A percentile compares a stretch with the other conserved stretches of the same genome.
phyloP scores from a whole-genome alignment of 2,329 filamentous ascomycete genomes.

The Botryotinia convoluta region DNA sequence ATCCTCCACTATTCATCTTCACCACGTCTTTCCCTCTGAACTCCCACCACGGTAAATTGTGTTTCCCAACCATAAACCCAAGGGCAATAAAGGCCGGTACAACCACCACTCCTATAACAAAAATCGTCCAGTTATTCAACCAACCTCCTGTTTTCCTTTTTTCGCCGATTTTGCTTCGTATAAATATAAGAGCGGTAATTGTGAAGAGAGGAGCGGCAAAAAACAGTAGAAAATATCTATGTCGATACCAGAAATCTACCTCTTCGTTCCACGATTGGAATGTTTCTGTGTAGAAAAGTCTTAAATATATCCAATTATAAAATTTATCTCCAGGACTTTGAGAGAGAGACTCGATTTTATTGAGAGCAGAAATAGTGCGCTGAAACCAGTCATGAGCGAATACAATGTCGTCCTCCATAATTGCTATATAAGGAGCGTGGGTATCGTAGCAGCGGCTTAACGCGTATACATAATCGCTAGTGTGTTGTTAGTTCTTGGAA shows the following conservation, averaged over 20 bases:
- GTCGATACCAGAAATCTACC: slow-evolving; percentile 21
- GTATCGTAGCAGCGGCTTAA: slow-evolving; percentile 36
- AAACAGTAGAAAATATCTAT: slow-evolving; percentile 21
- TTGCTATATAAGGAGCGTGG: slow-evolving; percentile 36
- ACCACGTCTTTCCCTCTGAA: slow-evolving; percentile 19
- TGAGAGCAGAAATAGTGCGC: slow-evolving; percentile 30
- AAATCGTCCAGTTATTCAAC: slow-evolving; percentile 5
- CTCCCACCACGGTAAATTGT: slow-evolving; percentile 22
- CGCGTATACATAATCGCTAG: slow-evolving; percentile 38
- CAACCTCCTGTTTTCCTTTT: neutral
- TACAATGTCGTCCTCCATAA: slow-evolving; percentile 42
- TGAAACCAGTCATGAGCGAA: slow-evolving; percentile 41
- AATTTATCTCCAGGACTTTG: neutral
- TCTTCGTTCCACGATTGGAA: slow-evolving; percentile 22
- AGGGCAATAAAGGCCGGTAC: slow-evolving; percentile 24
- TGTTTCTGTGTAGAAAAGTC: slow-evolving; percentile 30
- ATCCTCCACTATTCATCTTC: slow-evolving; percentile 24
- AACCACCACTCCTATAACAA: slow-evolving; percentile 18
- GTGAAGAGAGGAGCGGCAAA: neutral
- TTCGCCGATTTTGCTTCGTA: neutral
- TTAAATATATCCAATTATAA: slow-evolving; percentile 27
- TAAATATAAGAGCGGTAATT: neutral
- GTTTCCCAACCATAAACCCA: slow-evolving; percentile 27
- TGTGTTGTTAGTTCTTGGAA: neutral
- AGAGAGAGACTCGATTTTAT: slow-evolving; percentile 20